These are phyloP conservation scores for Phytophthora melonis DNA, from an alignment of 352 stramenopile species.

Conservation along the genomic window DNA sequence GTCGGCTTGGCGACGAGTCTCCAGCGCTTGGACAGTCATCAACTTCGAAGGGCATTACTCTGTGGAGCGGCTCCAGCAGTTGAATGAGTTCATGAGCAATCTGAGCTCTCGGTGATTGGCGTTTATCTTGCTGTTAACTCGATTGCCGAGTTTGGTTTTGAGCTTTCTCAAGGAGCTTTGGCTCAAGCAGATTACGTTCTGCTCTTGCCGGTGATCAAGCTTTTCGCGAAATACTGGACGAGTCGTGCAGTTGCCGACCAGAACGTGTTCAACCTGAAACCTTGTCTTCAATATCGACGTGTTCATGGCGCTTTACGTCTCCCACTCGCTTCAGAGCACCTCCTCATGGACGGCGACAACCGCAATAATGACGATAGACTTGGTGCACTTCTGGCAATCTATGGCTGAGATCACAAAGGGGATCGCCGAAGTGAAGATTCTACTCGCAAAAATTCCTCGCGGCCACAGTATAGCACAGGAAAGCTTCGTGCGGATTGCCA, in stretches of 20 bases:
- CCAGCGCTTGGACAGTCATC: not conserved
- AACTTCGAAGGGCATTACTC: not conserved
- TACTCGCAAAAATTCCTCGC: not conserved
- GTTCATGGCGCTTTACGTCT: slow-evolving; percentile 42
- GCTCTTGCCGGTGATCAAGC: slow-evolving; percentile 18
- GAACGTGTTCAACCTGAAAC: slow-evolving; percentile 17
- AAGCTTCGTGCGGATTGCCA: not conserved
- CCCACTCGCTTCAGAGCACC: slow-evolving; percentile 30
- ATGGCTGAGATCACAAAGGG: not conserved
- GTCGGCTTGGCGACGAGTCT: not conserved
- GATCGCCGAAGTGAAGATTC: not conserved
- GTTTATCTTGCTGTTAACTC: not conserved
- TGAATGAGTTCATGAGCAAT: not conserved
- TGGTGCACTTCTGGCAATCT: not conserved
- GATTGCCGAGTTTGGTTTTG: not conserved
- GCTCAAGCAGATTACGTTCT: slow-evolving; percentile 15
- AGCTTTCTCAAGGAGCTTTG: not conserved
- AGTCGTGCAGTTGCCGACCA: slow-evolving; percentile 19
- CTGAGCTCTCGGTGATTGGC: not conserved
- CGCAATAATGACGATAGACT: not conserved
- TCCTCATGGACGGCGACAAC: slow-evolving; percentile 11
- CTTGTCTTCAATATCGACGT: slow-evolving; percentile 42
- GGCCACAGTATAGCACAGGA: not conserved
- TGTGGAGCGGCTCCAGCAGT: not conserved
- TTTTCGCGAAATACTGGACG: slow-evolving; percentile 23